A percentile compares a stretch with the other conserved stretches of the same genome.
These are phyloP conservation scores for Flaveria bidentis DNA, from an alignment of 129 eudicot genomes.

Conservation along the genomic window DNA sequence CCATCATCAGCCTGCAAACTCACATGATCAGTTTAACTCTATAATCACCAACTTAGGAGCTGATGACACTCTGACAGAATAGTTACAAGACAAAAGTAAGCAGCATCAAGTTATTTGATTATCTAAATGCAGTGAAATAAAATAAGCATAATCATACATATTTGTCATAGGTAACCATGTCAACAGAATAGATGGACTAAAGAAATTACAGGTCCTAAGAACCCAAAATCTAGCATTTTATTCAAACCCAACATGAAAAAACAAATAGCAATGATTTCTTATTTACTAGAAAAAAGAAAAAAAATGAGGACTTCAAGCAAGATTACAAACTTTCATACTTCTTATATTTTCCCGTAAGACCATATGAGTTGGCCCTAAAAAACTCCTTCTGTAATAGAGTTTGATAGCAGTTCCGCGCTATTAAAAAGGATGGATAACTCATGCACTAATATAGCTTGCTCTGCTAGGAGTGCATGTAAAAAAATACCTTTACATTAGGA, in stretches of 20 bases:
- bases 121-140: background rate
- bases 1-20: conserved; percentile 70
- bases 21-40: conserved; percentile 10
- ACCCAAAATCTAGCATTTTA: background rate
- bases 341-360: background rate
- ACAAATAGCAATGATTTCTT: background rate
- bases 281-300: background rate
- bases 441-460: conserved; percentile 6
- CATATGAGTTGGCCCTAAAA: conserved; percentile 1
- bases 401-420: background rate
- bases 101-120: background rate
- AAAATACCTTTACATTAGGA: conserved; percentile 55
- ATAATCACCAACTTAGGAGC: conserved; percentile 19
- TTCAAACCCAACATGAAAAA: background rate
- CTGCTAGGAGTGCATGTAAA: background rate
- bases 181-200: no score
- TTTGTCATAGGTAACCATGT: background rate
- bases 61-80: background rate
- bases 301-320: background rate
- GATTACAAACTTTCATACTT: background rate
- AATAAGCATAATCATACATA: background rate
- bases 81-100: background rate
- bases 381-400: background rate
- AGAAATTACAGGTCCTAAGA: background rate
- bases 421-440: conserved; percentile 3